Percentiles rank a stretch among this genome's conserved stretches.
phyloP scores from a whole-genome alignment of 139 green algal genomes.

The Spirogloea muscicola region DNA sequence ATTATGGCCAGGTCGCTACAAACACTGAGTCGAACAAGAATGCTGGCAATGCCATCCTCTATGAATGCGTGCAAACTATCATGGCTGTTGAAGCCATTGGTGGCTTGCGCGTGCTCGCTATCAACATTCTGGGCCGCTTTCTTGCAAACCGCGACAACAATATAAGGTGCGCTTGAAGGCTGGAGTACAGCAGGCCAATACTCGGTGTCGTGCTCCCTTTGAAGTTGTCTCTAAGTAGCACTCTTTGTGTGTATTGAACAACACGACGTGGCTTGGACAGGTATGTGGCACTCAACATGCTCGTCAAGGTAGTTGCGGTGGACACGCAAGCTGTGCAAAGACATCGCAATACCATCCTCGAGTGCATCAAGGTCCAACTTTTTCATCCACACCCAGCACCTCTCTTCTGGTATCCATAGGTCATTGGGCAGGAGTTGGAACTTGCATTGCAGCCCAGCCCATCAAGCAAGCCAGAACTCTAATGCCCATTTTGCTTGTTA shows the following conservation, averaged over 20 bases:
- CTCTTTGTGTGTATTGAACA: too few relatives aligned
- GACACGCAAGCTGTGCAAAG: conserved; percentile 92
- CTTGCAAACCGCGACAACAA: conserved; percentile 70
- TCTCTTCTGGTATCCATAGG: background rate
- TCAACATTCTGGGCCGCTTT: conserved; percentile 96
- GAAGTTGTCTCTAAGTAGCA: too few relatives aligned
- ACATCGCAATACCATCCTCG: conserved; percentile 90
- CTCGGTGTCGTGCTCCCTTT: too few relatives aligned
- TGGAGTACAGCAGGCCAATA: too few relatives aligned
- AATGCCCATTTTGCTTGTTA: background rate
- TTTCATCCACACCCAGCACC: background rate
- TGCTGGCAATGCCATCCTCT: conserved; percentile 91
- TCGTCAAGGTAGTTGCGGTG: conserved; percentile 76
- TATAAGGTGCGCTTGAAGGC: conserved; percentile 48
- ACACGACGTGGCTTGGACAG: conserved; percentile 59
- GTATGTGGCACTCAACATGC: conserved; percentile 95
- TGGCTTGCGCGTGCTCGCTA: conserved; percentile 87
- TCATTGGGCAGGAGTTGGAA: background rate
- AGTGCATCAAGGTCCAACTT: conserved; percentile 95
- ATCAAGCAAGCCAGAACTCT: too few relatives aligned
- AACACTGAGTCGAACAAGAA: conserved; percentile 82
- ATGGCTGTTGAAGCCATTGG: conserved; percentile 87
- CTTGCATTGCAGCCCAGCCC: background rate
- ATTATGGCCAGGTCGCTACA: conserved; percentile 69
- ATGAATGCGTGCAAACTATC: conserved; percentile 91